phyloP scores from a whole-genome alignment of 2,329 filamentous ascomycete genomes.

The Teratosphaeria epicoccoides region DNA sequence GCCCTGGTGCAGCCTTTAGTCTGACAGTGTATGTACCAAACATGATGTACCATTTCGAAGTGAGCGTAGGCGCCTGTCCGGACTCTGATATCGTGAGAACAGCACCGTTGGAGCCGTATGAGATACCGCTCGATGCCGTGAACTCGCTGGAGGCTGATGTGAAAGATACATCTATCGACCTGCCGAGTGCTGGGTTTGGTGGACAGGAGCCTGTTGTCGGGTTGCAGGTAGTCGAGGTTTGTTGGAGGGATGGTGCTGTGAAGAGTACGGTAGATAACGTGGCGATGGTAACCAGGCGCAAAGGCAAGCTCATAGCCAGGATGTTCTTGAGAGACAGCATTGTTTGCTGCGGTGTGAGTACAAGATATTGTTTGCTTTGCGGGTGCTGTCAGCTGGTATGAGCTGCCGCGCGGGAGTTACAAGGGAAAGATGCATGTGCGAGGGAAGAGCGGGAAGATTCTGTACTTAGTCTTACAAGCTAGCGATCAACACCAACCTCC shows the following conservation, averaged over 20 bases:
- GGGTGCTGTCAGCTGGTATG: conserved; percentile 1
- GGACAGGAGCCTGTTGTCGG: conserved; percentile 53
- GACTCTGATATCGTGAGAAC: conserved; percentile 67
- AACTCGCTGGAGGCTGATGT: conserved; percentile 68
- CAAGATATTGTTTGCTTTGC: background rate
- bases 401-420: background rate
- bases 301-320: conserved; percentile 21
- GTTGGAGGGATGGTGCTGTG: conserved; percentile 32
- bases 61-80: conserved; percentile 77
- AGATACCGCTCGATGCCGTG: conserved; percentile 52
- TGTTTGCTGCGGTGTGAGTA: conserved; percentile 6
- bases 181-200: conserved; percentile 68
- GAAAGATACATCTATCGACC: conserved; percentile 76
- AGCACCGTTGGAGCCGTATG: conserved; percentile 66
- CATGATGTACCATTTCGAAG: conserved; percentile 97
- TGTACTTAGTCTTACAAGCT: background rate
- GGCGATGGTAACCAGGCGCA: conserved; percentile 30
- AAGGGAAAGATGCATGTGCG: conserved; percentile 4
- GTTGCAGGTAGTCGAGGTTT: conserved; percentile 49
- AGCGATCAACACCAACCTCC: background rate
- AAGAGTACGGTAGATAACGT: conserved; percentile 29
- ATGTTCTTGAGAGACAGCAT: conserved; percentile 20
- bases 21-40: conserved; percentile 83
- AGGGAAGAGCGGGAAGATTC: background rate
- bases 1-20: conserved; percentile 76